phyloP scores from a whole-genome alignment of 1,139 yeast genomes.

The Saccharomyces hybrid region DNA sequence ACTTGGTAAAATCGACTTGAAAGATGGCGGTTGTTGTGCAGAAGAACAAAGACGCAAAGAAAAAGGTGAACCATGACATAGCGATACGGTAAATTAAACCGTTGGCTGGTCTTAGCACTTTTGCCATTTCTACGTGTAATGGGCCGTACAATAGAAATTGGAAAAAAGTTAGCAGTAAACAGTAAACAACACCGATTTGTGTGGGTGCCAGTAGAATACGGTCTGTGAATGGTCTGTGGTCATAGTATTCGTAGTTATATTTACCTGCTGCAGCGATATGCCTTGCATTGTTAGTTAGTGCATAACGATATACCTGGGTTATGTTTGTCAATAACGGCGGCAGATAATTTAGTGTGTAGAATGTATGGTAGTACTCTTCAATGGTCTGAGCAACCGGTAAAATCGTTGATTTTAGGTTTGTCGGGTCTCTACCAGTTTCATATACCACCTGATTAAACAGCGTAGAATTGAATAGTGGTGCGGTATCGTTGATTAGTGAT shows the following conservation, averaged over 20 bases:
- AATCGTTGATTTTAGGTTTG: slow-evolving; percentile 38
- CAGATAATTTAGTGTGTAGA: slow-evolving; percentile 25
- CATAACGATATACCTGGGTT: slow-evolving; percentile 10
- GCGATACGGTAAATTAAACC: slow-evolving; percentile 45
- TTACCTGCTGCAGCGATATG: slow-evolving; percentile 12
- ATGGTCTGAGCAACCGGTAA: slow-evolving; percentile 36
- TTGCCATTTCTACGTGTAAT: slow-evolving; percentile 44
- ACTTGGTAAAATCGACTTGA: slow-evolving; percentile 43
- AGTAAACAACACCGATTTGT: slow-evolving; percentile 68
- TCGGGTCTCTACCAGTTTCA: slow-evolving; percentile 50
- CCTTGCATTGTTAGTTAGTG: slow-evolving; percentile 13
- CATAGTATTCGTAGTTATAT: slow-evolving; percentile 34
- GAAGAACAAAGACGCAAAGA: slow-evolving; percentile 48
- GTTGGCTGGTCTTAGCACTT: slow-evolving; percentile 39
- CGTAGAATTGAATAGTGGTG: slow-evolving; percentile 22
- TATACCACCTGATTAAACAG: slow-evolving; percentile 35
- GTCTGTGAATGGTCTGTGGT: slow-evolving; percentile 45
- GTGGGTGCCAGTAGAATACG: slow-evolving; percentile 53
- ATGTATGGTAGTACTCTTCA: slow-evolving; percentile 28
- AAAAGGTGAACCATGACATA: slow-evolving; percentile 42
- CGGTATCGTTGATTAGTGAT: slow-evolving; percentile 31
- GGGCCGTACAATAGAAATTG: slow-evolving; percentile 52
- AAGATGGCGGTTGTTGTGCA: slow-evolving; percentile 52
- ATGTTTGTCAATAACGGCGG: slow-evolving; percentile 22
- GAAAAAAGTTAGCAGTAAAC: slow-evolving; percentile 59